Conservation (phyloP, 352 stramenopile species). For the Pythium rhizo-oryzae region DNA sequence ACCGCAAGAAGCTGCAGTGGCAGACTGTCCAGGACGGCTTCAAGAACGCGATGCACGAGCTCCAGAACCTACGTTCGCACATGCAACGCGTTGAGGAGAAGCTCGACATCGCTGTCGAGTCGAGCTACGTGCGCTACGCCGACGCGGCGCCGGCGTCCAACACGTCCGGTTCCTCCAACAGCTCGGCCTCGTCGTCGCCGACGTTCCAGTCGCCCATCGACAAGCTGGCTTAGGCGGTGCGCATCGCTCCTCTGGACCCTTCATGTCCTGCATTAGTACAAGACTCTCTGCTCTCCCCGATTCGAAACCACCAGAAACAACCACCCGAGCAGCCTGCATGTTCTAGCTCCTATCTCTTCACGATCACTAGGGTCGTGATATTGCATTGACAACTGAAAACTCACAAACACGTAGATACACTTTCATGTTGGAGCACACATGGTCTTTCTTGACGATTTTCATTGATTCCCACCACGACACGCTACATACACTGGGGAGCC, state of each 20-base stretch:
- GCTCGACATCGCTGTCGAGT: constrained; percentile 50
- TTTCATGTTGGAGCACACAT: constrained; percentile 14
- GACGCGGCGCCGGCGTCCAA: constrained; percentile 33
- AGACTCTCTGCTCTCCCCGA: neutral
- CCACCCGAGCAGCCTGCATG: constrained; percentile 1
- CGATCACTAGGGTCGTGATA: constrained; percentile 22
- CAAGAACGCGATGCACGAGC: constrained; percentile 51
- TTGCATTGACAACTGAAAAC: neutral
- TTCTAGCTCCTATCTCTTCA: constrained; percentile 14
- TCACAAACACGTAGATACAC: constrained; percentile 13
- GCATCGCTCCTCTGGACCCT: neutral
- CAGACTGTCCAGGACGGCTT: constrained; percentile 46
- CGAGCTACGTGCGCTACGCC: constrained; percentile 40
- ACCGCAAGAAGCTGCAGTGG: constrained; percentile 44
- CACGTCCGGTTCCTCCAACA: constrained; percentile 60
- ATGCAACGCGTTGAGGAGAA: constrained; percentile 66
- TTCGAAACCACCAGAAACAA: constrained; percentile 10
- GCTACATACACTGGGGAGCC: too few species aligned
- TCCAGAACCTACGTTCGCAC: constrained; percentile 60
- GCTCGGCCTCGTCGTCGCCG: constrained; percentile 31
- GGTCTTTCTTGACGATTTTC: too few species aligned
- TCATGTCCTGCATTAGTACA: neutral
- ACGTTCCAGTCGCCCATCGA: constrained; percentile 16
- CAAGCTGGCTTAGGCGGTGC: neutral
- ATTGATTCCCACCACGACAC: neutral